Base-by-base conservation (phyloP, 495 filamentous ascomycete species). In the Penicillium odoratum region DNA sequence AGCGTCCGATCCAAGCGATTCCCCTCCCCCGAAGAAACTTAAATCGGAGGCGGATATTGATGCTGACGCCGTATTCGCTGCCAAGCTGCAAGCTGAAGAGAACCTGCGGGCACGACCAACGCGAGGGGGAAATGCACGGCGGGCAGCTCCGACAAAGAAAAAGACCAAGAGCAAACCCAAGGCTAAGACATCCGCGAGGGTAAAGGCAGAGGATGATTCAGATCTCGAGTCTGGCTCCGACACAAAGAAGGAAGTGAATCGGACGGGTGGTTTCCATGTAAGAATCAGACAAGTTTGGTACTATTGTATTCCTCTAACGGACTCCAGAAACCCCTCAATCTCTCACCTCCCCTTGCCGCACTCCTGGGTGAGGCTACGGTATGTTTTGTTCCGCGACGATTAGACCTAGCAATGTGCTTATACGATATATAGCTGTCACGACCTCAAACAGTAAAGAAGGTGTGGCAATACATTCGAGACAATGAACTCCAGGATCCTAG, bases 401-500 rank as follows among this genome's bases (percentile, higher is more conserved):
- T 16, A 28, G 40, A 48, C 11, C 40, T 34, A 6, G 9, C 26
- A 34, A 31, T 34, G 3, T 58, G 29, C 53, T 70, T 49, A 73
- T 29, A 15, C 16, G 3, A 16, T 1, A 2, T 29, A 31, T 61
- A 93, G 88, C 83, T 98, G 11, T 93, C 93, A 8, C 89, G 94
- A 9, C 95, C 94, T 0, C 90, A 97, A 70, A 92, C 92, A 3
- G 94, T 98, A 47, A 98, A 97, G 78, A 88, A 86, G 63, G 86
- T 98, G 46, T 98, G 94, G 94, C 85, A 87, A 42, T 91, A 98
- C 64, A 92, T 98, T 64, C 95, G 91, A 60, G 87, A 82, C 57
- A 83, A 90, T 52, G 83, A 90, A 40, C 84, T 98, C 15, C 94
- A 98, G 70, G 93, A 97, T 66, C 93, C 92, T 4, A 86, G 66